Evolutionary conservation across 2,329 filamentous ascomycete species (phyloP), one percentile per base, ranked within the genome.

Genomic region (Aspergillus glaucus): DNA sequence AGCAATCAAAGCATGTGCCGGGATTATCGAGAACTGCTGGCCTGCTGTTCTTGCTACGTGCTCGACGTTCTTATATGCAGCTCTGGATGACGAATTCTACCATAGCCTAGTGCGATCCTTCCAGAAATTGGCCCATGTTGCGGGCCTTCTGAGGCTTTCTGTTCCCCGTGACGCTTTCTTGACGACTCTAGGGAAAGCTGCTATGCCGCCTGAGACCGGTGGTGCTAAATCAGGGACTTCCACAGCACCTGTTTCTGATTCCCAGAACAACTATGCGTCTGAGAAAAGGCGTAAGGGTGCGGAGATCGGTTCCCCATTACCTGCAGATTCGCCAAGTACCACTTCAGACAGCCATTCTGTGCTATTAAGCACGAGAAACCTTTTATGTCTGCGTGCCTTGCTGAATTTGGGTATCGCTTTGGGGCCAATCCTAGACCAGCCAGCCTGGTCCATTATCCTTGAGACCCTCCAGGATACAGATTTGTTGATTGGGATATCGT

Each of bases 371-470:
- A 92, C 90, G 2, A 81, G 93, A 6, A 97, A 98, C 62, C 74
- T 98, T 3, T 75, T 97, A 1, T 98, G 93, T 60, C 74, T 98
- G 40, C 79, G 94, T 61, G 93, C 93, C 26, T 76, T 98, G 14
- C 73, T 98, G n/a, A 98, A 98, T 58, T 73, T 98, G 3, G 93
- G 93, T 2, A 98, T 97, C 60, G 93, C 93, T 2, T 73, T 98
- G 1, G 93, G 93, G 0, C 90, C 93, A 3, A 95, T 89, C 0
- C 76, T 98, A 1, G 84, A 87, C 32, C 77, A 79, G 12, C 87
- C 62, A 50, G 65, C 92, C 1, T 98, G 94, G 88, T 84, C 84
- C 1, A 97, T 98, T 50, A 77, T 98, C 14, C 78, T 98, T 1
- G 91, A 95, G 61, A 95, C 91, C 0, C 73, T 98, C 6, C 90